Evolutionary conservation across 441 rosid species (phyloP).

Genomic region (Adansonia rubrostipa): DNA sequence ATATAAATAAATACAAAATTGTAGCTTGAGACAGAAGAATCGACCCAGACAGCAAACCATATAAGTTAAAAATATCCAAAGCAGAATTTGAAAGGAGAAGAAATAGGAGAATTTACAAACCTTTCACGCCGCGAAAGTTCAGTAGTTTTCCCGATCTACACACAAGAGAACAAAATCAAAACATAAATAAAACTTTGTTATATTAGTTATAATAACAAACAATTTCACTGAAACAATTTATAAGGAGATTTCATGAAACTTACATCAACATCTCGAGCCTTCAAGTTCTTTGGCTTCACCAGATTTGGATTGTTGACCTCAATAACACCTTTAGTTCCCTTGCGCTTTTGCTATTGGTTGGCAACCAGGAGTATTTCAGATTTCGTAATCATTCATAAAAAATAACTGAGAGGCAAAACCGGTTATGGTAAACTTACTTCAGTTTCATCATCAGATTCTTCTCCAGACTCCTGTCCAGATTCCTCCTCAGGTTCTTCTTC

Average conservation of each 20-base stretch:
- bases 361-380: constrained; percentile 8
- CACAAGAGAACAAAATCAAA: neutral
- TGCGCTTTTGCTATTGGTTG: constrained; percentile 58
- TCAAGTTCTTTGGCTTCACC: constrained; percentile 71
- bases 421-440: constrained; percentile 57
- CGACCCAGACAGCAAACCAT: neutral
- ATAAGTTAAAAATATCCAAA: neutral
- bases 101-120: constrained; percentile 42
- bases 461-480: constrained; percentile 67
- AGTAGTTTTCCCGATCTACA: constrained; percentile 68
- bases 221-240: neutral
- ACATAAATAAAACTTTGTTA: neutral
- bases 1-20: neutral
- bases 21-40: neutral
- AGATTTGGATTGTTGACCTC: constrained; percentile 89
- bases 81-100: neutral
- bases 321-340: constrained; percentile 81
- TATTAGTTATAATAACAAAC: neutral
- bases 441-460: constrained; percentile 62
- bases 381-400: neutral
- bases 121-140: constrained; percentile 99
- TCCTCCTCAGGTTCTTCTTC: constrained; percentile 60
- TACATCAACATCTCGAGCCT: constrained; percentile 86
- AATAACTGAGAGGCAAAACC: neutral
- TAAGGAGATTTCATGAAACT: constrained; percentile 31